Evolutionary conservation across 768 basidiomycete genomes (phyloP).

Genomic region (Gymnopilus junonius): DNA sequence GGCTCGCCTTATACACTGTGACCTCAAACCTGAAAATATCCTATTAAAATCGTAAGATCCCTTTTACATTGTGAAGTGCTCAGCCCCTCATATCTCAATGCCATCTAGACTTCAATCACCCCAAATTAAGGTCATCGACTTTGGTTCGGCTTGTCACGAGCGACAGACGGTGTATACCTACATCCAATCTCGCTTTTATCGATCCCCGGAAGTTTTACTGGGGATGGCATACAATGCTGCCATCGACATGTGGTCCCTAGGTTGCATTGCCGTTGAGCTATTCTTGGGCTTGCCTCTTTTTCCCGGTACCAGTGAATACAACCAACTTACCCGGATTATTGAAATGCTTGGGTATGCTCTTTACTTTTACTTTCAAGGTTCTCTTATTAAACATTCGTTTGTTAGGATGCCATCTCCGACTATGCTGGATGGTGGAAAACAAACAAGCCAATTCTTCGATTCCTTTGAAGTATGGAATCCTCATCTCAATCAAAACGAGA

Average conservation of each 20-base stretch:
- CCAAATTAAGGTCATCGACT: conserved; percentile 78
- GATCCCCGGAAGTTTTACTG: conserved; percentile 95
- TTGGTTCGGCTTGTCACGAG: conserved; percentile 98
- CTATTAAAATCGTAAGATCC: conserved; percentile 84
- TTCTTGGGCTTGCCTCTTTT: conserved; percentile 96
- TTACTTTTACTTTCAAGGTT: not conserved
- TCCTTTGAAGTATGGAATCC: conserved; percentile 59
- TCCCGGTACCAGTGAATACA: conserved; percentile 99
- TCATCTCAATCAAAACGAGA: conserved; percentile 75
- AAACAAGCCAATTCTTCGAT: conserved; percentile 93
- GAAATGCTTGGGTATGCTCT: conserved; percentile 94
- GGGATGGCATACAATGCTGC: conserved; percentile 93
- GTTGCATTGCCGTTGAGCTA: conserved; percentile 97
- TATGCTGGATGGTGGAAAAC: conserved; percentile 97
- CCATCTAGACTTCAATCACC: conserved; percentile 58
- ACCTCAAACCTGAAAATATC: conserved; percentile 99
- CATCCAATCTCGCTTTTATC: conserved; percentile 98
- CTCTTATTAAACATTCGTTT: conserved; percentile 9
- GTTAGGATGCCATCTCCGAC: conserved; percentile 84
- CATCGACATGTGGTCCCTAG: conserved; percentile 99
- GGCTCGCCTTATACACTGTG: conserved; percentile 95
- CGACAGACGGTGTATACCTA: conserved; percentile 99
- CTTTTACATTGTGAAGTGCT: not conserved
- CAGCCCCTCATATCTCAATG: conserved; percentile 4
- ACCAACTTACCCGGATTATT: conserved; percentile 94